Evolutionary conservation across 768 basidiomycete genomes (phyloP).

Genomic region (Boletus pseudopeckii): DNA sequence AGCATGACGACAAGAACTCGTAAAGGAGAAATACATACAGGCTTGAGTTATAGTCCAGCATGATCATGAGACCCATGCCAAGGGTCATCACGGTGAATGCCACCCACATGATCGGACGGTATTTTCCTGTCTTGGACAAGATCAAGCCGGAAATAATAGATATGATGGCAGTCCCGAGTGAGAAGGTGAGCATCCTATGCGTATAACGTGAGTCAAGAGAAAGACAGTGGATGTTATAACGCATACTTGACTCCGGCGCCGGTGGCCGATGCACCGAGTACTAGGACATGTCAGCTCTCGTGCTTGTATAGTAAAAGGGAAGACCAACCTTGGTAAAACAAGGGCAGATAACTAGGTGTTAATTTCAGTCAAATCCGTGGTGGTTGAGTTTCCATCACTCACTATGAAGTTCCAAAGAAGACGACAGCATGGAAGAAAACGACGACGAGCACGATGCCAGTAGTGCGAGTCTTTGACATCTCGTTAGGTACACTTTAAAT

Average conservation of each 20-base stretch:
- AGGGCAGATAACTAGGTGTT: constrained; percentile 52
- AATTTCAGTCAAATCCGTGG: not conserved
- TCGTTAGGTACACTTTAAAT: not conserved
- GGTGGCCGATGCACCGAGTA: constrained; percentile 72
- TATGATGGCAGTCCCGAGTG: constrained; percentile 52
- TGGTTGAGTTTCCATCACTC: not conserved
- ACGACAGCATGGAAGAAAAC: constrained; percentile 61
- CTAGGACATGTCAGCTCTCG: constrained; percentile 21
- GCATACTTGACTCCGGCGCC: constrained; percentile 61
- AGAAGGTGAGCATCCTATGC: constrained; percentile 69
- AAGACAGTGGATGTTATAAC: not conserved
- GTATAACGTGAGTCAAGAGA: not conserved
- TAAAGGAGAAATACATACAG: constrained; percentile 6
- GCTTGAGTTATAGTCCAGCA: constrained; percentile 54
- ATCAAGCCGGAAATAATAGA: constrained; percentile 57
- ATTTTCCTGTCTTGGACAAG: constrained; percentile 55
- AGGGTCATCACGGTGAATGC: constrained; percentile 54
- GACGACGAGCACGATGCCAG: constrained; percentile 53
- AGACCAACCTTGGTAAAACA: constrained; percentile 58
- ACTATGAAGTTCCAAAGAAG: constrained; percentile 50
- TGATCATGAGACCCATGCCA: constrained; percentile 74
- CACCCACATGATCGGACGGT: constrained; percentile 61
- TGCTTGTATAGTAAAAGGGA: not conserved
- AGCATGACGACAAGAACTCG: not conserved
- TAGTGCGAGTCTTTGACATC: constrained; percentile 64